Evolutionary conservation across 73 alveolate genomes (phyloP).

Genomic region (Symbiodinium natans): DNA sequence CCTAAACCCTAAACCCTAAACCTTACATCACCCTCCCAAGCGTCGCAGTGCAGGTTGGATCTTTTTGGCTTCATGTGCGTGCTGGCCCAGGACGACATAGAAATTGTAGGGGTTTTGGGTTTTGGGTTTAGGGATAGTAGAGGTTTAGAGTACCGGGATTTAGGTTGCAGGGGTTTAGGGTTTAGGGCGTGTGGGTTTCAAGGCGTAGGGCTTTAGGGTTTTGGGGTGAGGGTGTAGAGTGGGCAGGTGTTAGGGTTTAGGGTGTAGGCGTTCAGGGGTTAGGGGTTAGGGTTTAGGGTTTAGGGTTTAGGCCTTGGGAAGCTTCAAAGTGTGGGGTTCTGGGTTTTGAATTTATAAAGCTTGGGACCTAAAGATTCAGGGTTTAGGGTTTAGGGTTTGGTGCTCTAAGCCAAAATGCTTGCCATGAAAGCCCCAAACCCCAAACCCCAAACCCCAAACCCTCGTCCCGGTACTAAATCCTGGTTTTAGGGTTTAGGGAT

Average conservation of each 20-base stretch:
- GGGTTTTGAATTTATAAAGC: too few species aligned
- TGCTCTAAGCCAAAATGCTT: background rate
- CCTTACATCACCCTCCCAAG: background rate
- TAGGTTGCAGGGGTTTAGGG: background rate
- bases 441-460: too few species aligned
- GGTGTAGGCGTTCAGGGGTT: background rate
- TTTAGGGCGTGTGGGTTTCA: background rate
- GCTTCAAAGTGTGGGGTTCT: too few species aligned
- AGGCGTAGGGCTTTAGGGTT: background rate
- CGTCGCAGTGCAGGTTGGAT: slow-evolving; percentile 17
- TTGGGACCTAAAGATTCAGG: too few species aligned
- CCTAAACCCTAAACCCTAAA: background rate
- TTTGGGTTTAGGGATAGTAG: background rate
- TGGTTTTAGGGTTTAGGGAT: too few species aligned
- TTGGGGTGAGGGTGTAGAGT: background rate
- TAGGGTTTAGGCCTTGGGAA: background rate
- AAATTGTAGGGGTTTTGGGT: background rate
- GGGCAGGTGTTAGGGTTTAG: background rate
- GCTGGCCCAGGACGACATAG: slow-evolving; percentile 42
- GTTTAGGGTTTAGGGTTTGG: background rate
- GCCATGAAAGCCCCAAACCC: too few species aligned
- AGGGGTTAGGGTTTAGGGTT: background rate
- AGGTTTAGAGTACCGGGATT: background rate
- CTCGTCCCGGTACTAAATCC: too few species aligned
- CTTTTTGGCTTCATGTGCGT: slow-evolving; percentile 66